phyloP scores from a whole-genome alignment of 2,329 filamentous ascomycete species.

The Neophaeococcomyces aloes region DNA sequence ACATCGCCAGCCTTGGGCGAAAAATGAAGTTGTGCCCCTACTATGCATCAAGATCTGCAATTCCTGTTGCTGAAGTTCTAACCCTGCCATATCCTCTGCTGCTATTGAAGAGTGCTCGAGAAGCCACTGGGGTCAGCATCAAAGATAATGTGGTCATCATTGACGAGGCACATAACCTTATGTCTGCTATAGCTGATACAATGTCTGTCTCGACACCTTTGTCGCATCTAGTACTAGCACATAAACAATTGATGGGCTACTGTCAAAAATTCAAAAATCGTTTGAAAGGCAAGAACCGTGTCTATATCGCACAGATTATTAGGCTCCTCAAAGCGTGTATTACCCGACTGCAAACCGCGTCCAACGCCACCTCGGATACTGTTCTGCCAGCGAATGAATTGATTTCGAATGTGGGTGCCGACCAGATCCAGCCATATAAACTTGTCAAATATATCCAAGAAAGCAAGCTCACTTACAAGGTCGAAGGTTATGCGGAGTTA shows the following conservation, averaged over 20 bases:
- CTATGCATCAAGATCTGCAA: constrained; percentile 79
- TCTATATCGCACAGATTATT: constrained; percentile 80
- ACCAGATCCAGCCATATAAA: constrained; percentile 91
- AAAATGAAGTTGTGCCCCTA: constrained; percentile 81
- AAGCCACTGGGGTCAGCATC: constrained; percentile 75
- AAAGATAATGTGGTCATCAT: constrained; percentile 88
- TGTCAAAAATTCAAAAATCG: constrained; percentile 79
- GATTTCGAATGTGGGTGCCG: constrained; percentile 72
- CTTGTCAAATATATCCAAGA: constrained; percentile 78
- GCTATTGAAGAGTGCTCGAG: constrained; percentile 73
- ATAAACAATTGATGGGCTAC: constrained; percentile 68
- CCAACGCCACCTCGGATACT: constrained; percentile 41
- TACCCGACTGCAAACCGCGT: background rate
- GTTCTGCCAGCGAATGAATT: constrained; percentile 61
- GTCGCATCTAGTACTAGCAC: constrained; percentile 59
- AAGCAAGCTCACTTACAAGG: constrained; percentile 86
- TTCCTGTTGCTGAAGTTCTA: constrained; percentile 74
- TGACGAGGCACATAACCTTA: constrained; percentile 94
- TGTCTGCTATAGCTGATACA: constrained; percentile 84
- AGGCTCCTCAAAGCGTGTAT: constrained; percentile 63
- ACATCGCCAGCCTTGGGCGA: constrained; percentile 67
- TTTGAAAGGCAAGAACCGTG: constrained; percentile 79
- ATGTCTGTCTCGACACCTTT: constrained; percentile 69
- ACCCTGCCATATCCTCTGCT: constrained; percentile 87
- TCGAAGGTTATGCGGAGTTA: constrained; percentile 66